Evolutionary conservation across 106 monocot genomes (phyloP).

Genomic region (Apostasia ramifera): DNA sequence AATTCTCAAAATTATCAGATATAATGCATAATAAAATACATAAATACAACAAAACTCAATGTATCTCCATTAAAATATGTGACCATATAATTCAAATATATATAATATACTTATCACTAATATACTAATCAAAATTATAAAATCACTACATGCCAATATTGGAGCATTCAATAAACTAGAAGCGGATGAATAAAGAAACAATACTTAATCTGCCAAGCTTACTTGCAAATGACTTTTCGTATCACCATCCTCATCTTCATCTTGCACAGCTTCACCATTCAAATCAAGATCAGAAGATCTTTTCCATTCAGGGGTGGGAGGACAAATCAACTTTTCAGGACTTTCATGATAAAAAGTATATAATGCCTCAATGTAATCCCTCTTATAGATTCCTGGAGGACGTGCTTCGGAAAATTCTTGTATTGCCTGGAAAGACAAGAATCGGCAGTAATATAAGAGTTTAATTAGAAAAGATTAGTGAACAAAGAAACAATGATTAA

Average conservation of each 20-base stretch:
- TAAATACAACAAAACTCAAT: no score
- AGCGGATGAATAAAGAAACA: neutral
- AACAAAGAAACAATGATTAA: no score
- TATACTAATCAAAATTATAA: no score
- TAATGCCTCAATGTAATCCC: conserved; percentile 61
- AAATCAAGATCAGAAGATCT: conserved; percentile 66
- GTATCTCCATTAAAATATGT: no score
- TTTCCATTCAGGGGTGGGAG: conserved; percentile 75
- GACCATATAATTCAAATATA: no score
- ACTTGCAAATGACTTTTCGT: conserved; percentile 20
- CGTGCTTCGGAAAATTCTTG: conserved; percentile 49
- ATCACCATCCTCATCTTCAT: conserved; percentile 47
- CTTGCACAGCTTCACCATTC: conserved; percentile 75
- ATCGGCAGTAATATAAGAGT: neutral
- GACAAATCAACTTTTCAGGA: conserved; percentile 53
- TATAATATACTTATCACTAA: no score
- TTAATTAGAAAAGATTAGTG: neutral
- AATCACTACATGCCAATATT: no score
- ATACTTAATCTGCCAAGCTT: conserved; percentile 4
- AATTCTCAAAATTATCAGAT: no score
- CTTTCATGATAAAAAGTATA: conserved; percentile 65
- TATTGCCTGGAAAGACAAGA: conserved; percentile 36
- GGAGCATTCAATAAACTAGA: no score
- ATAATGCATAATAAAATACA: no score
- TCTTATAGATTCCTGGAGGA: conserved; percentile 79